These are phyloP conservation scores for Aspergillus amoenus DNA, from an alignment of 2,329 filamentous ascomycete genomes.

Conservation along the genomic window DNA sequence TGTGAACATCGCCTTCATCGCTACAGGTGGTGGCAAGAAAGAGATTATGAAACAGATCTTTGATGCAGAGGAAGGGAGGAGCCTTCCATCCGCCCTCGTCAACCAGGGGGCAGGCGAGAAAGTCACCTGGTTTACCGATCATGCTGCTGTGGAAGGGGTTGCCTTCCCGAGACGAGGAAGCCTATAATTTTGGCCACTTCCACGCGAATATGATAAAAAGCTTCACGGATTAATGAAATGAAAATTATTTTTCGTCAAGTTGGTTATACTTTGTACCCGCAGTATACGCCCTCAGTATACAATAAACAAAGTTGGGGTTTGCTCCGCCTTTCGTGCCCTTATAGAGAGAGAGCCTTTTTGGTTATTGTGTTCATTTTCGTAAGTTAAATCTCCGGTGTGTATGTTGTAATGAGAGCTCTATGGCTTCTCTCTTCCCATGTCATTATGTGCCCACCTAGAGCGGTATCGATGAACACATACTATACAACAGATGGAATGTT, in stretches of 20 bases:
- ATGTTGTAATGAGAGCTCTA: too few species aligned
- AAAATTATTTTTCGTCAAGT: neutral
- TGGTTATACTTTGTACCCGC: neutral
- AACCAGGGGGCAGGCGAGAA: slow-evolving; percentile 82
- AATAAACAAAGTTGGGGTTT: neutral
- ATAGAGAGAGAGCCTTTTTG: too few species aligned
- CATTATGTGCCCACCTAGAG: neutral
- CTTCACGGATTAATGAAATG: neutral
- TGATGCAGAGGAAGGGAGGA: slow-evolving; percentile 68
- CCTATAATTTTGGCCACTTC: slow-evolving; percentile 42
- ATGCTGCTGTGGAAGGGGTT: slow-evolving; percentile 80
- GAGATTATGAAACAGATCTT: slow-evolving; percentile 92
- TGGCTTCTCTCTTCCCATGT: neutral
- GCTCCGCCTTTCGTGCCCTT: neutral
- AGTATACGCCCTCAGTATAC: neutral
- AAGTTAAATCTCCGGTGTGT: too few species aligned
- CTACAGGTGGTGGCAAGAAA: slow-evolving; percentile 86
- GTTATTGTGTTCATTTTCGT: too few species aligned
- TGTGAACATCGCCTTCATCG: slow-evolving; percentile 84
- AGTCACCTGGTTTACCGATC: slow-evolving; percentile 94
- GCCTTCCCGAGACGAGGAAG: slow-evolving; percentile 74
- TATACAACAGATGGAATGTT: neutral
- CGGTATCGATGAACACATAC: neutral
- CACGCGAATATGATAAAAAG: neutral
- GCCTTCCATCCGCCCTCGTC: slow-evolving; percentile 81